A percentile compares a stretch with the other conserved stretches of the same genome.
Evolutionary conservation across 2,329 filamentous ascomycete species (phyloP).

Genomic region (Diaporthe eres): DNA sequence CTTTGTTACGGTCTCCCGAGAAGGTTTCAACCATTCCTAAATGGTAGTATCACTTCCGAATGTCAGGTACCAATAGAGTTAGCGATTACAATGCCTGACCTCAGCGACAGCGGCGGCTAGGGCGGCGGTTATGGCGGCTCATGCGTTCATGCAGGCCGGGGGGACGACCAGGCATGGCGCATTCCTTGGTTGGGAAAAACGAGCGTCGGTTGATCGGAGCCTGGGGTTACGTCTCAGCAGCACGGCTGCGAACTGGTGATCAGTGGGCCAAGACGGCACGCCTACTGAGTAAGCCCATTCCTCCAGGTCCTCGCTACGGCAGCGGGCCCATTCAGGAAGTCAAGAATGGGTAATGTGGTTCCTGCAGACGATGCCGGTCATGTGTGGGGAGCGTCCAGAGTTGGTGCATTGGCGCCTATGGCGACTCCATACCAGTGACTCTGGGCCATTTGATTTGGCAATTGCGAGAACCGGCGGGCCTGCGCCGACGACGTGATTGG

Average conservation of each 20-base stretch:
- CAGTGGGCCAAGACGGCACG: neutral
- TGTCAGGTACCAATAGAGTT: neutral
- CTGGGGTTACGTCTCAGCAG: conserved; percentile 2
- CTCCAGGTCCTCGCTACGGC: neutral
- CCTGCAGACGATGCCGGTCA: conserved; percentile 24
- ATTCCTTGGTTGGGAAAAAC: conserved; percentile 1
- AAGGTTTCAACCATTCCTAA: neutral
- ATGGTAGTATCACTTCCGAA: conserved; percentile 17
- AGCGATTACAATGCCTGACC: neutral
- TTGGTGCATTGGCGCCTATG: conserved; percentile 24
- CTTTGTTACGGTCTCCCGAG: neutral
- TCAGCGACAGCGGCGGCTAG: conserved; percentile 18
- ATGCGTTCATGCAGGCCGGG: conserved; percentile 14
- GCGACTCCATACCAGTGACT: conserved; percentile 4
- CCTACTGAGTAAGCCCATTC: neutral
- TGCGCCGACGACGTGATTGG: conserved; percentile 18
- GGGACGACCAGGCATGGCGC: neutral
- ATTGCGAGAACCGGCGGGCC: conserved; percentile 12
- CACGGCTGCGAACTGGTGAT: conserved; percentile 15
- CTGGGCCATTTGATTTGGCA: conserved; percentile 27
- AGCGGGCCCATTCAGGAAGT: conserved; percentile 1
- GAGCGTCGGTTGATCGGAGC: conserved; percentile 10
- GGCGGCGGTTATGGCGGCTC: conserved; percentile 27
- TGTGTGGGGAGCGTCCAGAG: conserved; percentile 10
- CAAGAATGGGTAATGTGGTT: conserved; percentile 15